Evolutionary conservation across 306 rosid species (phyloP).

Genomic region (Lathyrus oleraceus): DNA sequence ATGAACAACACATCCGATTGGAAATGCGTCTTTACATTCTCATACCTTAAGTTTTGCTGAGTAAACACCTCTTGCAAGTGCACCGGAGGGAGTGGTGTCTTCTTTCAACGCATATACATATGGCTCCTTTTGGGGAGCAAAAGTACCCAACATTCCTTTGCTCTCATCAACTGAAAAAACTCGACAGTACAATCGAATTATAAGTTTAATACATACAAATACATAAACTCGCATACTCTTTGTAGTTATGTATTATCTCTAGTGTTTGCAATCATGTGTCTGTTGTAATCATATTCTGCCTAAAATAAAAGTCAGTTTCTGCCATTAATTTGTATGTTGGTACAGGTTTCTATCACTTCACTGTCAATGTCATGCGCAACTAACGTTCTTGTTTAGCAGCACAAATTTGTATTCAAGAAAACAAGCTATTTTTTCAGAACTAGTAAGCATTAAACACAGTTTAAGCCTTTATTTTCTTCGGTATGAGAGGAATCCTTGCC

Average conservation of each 20-base stretch:
- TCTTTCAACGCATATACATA: constrained; percentile 74
- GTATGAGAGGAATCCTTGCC: background rate
- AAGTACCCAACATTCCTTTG: constrained; percentile 93
- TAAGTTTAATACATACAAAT: background rate
- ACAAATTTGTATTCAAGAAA: background rate
- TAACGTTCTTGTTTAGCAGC: background rate
- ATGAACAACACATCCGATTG: constrained; percentile 10
- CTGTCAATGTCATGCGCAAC: no score
- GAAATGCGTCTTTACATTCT: background rate
- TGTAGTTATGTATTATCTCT: no score
- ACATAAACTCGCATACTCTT: background rate
- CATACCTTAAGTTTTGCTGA: constrained; percentile 80
- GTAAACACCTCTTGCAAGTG: constrained; percentile 87
- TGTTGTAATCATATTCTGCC: no score
- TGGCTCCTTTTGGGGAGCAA: constrained; percentile 81
- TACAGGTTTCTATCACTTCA: no score
- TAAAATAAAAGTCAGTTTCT: no score
- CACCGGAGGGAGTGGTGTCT: constrained; percentile 87
- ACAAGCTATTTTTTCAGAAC: background rate
- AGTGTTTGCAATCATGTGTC: no score
- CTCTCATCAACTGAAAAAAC: constrained; percentile 72
- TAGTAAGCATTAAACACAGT: background rate
- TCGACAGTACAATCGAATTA: background rate
- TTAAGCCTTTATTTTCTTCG: background rate
- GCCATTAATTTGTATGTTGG: no score